phyloP scores from a whole-genome alignment of 805 yeast species.

The Candida insectorum region DNA sequence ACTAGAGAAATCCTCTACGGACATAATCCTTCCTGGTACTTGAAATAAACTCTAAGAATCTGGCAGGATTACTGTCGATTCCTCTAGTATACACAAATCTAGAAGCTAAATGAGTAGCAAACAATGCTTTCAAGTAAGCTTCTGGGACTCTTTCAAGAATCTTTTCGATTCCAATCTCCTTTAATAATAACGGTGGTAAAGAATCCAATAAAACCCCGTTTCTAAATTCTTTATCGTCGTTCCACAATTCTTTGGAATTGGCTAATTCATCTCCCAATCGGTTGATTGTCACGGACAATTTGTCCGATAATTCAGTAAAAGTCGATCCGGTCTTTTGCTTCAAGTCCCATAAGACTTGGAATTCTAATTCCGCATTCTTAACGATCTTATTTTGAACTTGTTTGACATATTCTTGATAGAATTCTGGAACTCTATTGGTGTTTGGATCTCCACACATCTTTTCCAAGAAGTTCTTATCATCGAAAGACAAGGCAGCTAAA shows the following conservation, averaged over 20 bases:
- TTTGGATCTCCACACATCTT: constrained; percentile 72
- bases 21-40: constrained; percentile 48
- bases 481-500: constrained; percentile 87
- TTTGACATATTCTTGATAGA: constrained; percentile 79
- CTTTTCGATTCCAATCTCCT: constrained; percentile 61
- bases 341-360: constrained; percentile 81
- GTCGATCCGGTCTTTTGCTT: constrained; percentile 62
- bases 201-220: constrained; percentile 72
- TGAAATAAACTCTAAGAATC: constrained; percentile 66
- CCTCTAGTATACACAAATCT: constrained; percentile 83
- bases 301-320: constrained; percentile 71
- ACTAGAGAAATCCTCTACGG: constrained; percentile 26
- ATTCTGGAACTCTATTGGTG: constrained; percentile 56
- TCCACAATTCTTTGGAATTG: constrained; percentile 78
- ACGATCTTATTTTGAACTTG: constrained; percentile 77
- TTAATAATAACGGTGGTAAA: constrained; percentile 69
- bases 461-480: constrained; percentile 74
- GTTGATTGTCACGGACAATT: constrained; percentile 78
- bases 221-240: constrained; percentile 72
- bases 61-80: constrained; percentile 74
- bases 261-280: constrained; percentile 83
- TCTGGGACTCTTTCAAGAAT: constrained; percentile 80
- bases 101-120: constrained; percentile 83
- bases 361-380: constrained; percentile 78
- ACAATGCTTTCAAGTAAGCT: constrained; percentile 81